phyloP scores from a whole-genome alignment of 2,329 filamentous ascomycete species.

The Laburnicola sp. region DNA sequence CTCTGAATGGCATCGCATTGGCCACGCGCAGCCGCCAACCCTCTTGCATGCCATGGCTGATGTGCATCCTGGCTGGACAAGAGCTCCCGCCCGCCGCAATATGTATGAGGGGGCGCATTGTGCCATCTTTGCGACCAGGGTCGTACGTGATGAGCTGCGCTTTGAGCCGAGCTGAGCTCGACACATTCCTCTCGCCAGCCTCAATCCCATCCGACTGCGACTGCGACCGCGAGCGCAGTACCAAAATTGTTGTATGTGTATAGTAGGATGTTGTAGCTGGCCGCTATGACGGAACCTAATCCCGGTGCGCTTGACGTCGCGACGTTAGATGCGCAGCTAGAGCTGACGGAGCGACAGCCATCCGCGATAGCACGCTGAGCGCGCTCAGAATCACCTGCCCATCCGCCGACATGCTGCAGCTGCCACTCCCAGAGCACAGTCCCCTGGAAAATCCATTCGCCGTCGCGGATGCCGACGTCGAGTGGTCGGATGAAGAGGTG shows the following conservation, averaged over 20 bases:
- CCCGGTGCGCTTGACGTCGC: constrained; percentile 15
- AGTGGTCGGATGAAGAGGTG: constrained; percentile 45
- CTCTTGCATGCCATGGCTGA: background rate
- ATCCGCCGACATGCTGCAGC: constrained; percentile 41
- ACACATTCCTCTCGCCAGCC: too few species aligned
- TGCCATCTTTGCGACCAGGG: too few species aligned
- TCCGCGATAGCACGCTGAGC: constrained; percentile 42
- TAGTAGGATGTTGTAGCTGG: too few species aligned
- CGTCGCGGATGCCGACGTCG: constrained; percentile 30
- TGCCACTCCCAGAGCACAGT: constrained; percentile 19
- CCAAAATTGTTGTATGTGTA: background rate
- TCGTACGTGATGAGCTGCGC: too few species aligned
- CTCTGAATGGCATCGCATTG: constrained; percentile 3
- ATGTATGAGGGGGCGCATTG: too few species aligned
- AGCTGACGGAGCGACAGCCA: constrained; percentile 28
- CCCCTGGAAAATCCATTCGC: constrained; percentile 33
- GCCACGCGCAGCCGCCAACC: constrained; percentile 2
- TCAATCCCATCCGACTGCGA: too few species aligned
- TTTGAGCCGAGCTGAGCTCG: too few species aligned
- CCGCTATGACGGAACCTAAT: constrained; percentile 20
- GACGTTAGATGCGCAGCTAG: constrained; percentile 18
- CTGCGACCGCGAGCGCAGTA: too few species aligned
- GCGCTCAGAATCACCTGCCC: constrained; percentile 44
- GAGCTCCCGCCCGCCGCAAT: too few species aligned
- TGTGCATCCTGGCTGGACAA: background rate